Base-by-base conservation (phyloP, 108 stramenopile species). In the Cyclostephanos invisitatus region DNA sequence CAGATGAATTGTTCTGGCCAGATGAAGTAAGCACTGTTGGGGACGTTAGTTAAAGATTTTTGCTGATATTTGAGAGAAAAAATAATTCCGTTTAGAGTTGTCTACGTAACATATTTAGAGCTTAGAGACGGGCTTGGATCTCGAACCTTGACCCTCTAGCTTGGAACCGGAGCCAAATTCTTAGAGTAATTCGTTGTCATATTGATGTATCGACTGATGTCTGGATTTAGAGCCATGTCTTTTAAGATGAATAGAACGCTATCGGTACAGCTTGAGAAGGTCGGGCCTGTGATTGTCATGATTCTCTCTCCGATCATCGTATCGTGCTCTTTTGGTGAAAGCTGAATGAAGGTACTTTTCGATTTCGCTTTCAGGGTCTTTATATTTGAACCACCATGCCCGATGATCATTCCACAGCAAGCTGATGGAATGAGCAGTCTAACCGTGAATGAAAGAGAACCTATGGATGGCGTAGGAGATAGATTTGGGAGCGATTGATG, bases 371-470 rank as follows among this genome's bases (percentile, higher is more conserved):
- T 87, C 68, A 93, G 75, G n/a, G 66, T 59, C 51, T 89, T 89
- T 68, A 93, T 91, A 67, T 89, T 91, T 0, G 89, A 69, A 32
- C 92, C 92, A 38, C 68, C 78, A 53, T 87, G 90, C 20, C 92
- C 92, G 37, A 93, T 93, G 9, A 93, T 82, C 89, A 91, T 93
- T 4, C 92, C 92, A 75, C 92, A 91, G 56, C 81, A 82, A 36
- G 89, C 74, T 17, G 80, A 73, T 15, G 92, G 92, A 24, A 93
- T 79, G n/a, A 93, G 80, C 21, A 93, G 50, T 70, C 89, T 85
- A 15, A 89, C 85, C 28, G 85, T 82, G 67, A 91, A 93, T 49
- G 78, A 69, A 15, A 18, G n/a, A 18, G 50, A 18, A 44, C 29
- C 29, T 14, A 7, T 40, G 7, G 35, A 25, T 36, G 53, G 5